These are phyloP conservation scores for Sphaerulina vaccinii DNA, from an alignment of 2,329 filamentous ascomycete species.

Conservation along the genomic window DNA sequence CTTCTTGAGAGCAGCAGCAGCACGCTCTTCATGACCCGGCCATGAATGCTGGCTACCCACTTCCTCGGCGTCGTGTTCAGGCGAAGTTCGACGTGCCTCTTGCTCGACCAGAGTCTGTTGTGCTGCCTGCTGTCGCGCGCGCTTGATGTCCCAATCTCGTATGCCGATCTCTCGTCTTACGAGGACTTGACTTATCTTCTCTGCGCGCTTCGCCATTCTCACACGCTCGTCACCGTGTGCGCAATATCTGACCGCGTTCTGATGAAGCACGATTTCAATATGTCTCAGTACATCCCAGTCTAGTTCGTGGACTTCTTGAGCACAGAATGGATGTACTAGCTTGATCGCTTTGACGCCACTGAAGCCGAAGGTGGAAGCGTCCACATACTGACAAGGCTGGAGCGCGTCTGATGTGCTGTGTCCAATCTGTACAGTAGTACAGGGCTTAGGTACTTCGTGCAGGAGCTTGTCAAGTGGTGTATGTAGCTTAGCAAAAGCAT, in stretches of 20 bases:
- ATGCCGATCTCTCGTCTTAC: not conserved
- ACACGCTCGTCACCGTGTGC: not conserved
- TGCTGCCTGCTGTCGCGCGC: not conserved
- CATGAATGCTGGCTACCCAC: too few species aligned
- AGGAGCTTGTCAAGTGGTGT: not conserved
- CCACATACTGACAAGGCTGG: not conserved
- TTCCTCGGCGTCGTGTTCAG: not conserved
- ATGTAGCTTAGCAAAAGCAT: constrained; percentile 7
- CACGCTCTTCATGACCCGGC: too few species aligned
- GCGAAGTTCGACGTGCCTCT: not conserved
- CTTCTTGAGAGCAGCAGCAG: not conserved
- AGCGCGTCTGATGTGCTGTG: constrained; percentile 1
- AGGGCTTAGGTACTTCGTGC: not conserved
- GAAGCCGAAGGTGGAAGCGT: constrained; percentile 5
- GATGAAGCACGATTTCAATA: constrained; percentile 1
- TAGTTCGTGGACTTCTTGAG: constrained; percentile 1
- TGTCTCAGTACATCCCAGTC: constrained; percentile 12
- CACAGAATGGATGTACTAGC: constrained; percentile 14
- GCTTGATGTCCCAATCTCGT: not conserved
- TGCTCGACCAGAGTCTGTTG: too few species aligned
- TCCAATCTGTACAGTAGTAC: constrained; percentile 8
- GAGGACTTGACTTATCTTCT: not conserved
- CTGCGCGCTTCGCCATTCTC: not conserved
- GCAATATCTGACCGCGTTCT: not conserved
- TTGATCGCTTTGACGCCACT: constrained; percentile 9